Base-by-base conservation (phyloP, 2,329 filamentous ascomycete species). In the Calonectria pseudoturangicola region DNA sequence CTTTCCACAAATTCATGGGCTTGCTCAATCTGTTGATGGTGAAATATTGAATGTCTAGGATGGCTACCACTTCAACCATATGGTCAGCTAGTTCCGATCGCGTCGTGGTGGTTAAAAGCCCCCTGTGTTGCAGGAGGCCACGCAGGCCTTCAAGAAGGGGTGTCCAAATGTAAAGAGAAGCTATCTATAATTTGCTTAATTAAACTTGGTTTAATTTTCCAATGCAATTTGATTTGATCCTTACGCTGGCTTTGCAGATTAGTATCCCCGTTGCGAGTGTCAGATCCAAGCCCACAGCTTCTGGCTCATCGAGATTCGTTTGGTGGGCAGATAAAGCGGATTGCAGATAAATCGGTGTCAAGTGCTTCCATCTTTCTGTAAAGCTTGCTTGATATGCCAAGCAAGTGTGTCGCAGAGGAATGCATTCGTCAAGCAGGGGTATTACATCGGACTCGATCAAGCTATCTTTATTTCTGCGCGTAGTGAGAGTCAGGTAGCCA, bases 301-400 rank as follows among this genome's bases (percentile, higher is more conserved):
- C 66, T 1, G 56, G 43, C 13, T 45, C 51, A n/a, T 16, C 47
- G 12, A 69, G 30, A 33, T 69, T 58, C 5, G 62, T 9, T 8
- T 63, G 41, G 30, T 63, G 62, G 9, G 27, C 25, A 5, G 56
- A 63, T 36, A 69, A 47, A 25, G 66, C 66, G 1, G 47, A 43
- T 27, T 69, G 56, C 8, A 69, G 10, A n/a, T 69, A 69, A 9
- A 39, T 45, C 2, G 66, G 66, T 2, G 66, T 54, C 8, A 50
- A 43, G 16, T 41, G 21, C 45, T 21, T 45, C 16, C n/a, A 4
- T 3, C 54, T 58, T 7, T 28, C 45, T 10, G 41, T 47, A 15
- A 69, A 7, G 13, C 56, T 69, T 51, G 66, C 66, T 21, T 69
- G 66, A n/a, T 68, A 68, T 3, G 66, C 66, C 8, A 68, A 25